A percentile compares a stretch with the other conserved stretches of the same genome.
Evolutionary conservation across 2,329 filamentous ascomycete genomes (phyloP).

Genomic region (Furcasterigmium sp.): DNA sequence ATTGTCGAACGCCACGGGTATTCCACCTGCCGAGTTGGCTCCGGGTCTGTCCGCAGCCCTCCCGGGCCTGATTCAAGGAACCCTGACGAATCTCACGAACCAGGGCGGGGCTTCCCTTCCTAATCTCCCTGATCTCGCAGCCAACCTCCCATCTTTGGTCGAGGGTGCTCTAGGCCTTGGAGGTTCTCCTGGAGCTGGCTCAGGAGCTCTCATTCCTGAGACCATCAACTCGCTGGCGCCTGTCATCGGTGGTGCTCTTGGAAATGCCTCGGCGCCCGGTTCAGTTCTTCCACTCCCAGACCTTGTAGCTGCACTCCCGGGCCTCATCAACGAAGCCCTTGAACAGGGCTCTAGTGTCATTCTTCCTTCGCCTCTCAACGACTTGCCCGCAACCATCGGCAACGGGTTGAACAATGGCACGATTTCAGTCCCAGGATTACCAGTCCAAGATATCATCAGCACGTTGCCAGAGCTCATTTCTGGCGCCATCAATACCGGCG

Average conservation of each 20-base stretch:
- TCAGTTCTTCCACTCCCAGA: background rate
- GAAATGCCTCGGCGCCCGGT: background rate
- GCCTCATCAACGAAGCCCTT: constrained; percentile 1
- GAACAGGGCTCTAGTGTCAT: background rate
- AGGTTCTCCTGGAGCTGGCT: background rate
- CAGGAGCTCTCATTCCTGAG: background rate
- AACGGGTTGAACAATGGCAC: background rate
- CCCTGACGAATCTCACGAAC: background rate
- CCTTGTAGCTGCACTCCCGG: background rate
- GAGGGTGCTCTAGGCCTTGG: background rate
- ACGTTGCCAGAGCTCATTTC: background rate
- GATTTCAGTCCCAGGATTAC: background rate
- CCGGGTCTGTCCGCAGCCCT: background rate
- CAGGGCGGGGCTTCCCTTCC: background rate
- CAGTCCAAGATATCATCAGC: background rate
- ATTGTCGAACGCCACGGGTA: background rate
- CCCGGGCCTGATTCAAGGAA: background rate
- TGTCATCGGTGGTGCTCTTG: background rate
- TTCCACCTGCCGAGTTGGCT: background rate
- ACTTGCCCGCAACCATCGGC: background rate
- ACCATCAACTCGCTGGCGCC: background rate
- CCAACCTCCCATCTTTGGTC: background rate
- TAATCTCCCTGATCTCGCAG: background rate
- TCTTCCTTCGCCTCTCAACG: background rate
- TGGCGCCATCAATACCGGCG: background rate